Conservation (phyloP, 2,329 filamentous ascomycete genomes). For the Xylariales sp. region DNA sequence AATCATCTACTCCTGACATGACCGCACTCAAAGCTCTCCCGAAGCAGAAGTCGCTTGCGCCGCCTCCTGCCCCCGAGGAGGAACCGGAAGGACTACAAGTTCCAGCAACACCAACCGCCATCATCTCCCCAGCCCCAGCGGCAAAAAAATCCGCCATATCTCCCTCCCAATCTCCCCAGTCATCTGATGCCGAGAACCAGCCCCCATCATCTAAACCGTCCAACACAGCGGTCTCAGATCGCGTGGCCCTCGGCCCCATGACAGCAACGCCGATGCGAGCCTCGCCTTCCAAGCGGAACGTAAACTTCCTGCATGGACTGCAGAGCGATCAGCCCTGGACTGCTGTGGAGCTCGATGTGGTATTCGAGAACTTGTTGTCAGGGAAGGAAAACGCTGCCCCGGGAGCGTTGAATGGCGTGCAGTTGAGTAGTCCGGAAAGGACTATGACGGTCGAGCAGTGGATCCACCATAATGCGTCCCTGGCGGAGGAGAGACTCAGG, state of each 20-base stretch:
- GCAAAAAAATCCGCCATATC: constrained; percentile 52
- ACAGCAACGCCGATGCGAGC: constrained; percentile 43
- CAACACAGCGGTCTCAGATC: constrained; percentile 41
- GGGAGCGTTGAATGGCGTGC: constrained; percentile 45
- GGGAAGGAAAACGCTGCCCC: constrained; percentile 50
- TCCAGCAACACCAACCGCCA: constrained; percentile 38
- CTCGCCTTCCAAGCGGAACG: constrained; percentile 60
- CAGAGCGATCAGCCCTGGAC: constrained; percentile 63
- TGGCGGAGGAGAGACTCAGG: constrained; percentile 75
- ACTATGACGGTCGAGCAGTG: constrained; percentile 92
- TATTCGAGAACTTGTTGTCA: constrained; percentile 55
- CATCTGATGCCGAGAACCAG: constrained; percentile 76
- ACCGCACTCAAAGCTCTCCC: constrained; percentile 12
- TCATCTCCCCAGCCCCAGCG: constrained; percentile 40
- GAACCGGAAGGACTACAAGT: constrained; percentile 19
- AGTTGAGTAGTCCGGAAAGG: constrained; percentile 72
- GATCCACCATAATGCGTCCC: constrained; percentile 75
- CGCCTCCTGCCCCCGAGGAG: constrained; percentile 21
- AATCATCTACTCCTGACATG: constrained; percentile 13
- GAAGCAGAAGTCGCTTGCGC: constrained; percentile 21
- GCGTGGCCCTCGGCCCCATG: constrained; percentile 40
- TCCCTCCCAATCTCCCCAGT: constrained; percentile 66
- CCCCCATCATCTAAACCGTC: constrained; percentile 64
- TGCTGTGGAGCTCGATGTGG: constrained; percentile 68
- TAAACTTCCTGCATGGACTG: constrained; percentile 50